Evolutionary conservation across 2,329 filamentous ascomycete species (phyloP).

Genomic region (Trichoderma koningiopsis): DNA sequence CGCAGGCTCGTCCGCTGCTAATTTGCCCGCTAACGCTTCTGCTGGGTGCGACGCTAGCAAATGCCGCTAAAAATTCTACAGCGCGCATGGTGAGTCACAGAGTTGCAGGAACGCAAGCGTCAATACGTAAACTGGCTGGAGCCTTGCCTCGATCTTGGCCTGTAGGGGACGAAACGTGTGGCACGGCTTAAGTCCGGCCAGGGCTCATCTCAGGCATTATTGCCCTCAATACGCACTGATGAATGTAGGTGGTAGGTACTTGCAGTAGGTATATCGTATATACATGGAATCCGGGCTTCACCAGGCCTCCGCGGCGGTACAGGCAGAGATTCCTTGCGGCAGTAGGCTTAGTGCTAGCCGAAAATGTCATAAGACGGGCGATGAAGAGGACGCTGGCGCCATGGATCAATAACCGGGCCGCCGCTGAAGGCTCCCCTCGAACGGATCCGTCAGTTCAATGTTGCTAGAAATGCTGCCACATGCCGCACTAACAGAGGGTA

Average conservation of each 20-base stretch:
- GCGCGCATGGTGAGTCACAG: conserved; percentile 17
- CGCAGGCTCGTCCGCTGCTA: background rate
- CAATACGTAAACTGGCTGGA: conserved; percentile 18
- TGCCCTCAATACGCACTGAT: background rate
- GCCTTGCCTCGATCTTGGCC: conserved; percentile 2
- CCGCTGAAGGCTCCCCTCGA: background rate
- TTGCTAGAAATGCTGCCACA: background rate
- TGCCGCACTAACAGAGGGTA: conserved; percentile 17
- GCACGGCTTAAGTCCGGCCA: conserved; percentile 12
- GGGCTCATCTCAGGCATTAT: background rate
- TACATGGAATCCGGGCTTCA: background rate
- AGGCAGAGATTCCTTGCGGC: background rate
- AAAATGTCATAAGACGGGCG: conserved; percentile 1
- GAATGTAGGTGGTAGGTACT: background rate
- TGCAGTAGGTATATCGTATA: background rate
- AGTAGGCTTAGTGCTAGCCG: background rate
- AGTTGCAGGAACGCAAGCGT: conserved; percentile 14
- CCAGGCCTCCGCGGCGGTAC: background rate
- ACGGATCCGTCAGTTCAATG: background rate
- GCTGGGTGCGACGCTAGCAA: background rate
- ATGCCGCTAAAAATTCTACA: background rate
- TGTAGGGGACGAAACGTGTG: background rate
- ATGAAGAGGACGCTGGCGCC: background rate
- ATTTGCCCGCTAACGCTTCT: background rate
- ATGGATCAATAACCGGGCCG: conserved; percentile 15